Base-by-base conservation (phyloP, 768 basidiomycete genomes). In the Auricularia heimuer region DNA sequence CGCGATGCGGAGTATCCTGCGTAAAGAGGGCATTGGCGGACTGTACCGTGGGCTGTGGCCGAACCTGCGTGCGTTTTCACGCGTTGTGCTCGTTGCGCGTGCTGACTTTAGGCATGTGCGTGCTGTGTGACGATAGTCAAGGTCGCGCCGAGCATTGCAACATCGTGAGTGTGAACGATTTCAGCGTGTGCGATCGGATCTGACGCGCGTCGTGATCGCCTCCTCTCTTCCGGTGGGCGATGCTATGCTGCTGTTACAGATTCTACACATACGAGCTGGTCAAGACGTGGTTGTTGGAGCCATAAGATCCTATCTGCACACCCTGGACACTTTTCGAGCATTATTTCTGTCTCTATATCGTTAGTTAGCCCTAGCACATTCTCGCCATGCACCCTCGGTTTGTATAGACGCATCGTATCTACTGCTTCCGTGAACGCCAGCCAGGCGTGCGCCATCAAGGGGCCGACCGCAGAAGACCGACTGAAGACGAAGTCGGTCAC, bases 31-130 rank as follows among this genome's bases (percentile, higher is more conserved):
- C 3, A 65, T 89, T 11, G 74, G 72, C 56, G 92, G 92, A 47
- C 73, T 95, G 70, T 95, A 95, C 77, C 80, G 90, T 66, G 92
- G 92, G 6, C 77, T 94, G 35, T 94, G 92, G 92, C 90, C 91
- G 11, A 94, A 94, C 74, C 76, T 94, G 63, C 81, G 92, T 92
- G 76, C 77, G 90, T 82, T 33, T 65, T 36, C 60, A 42, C 39
- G 39, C 39, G 39, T 64, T 42, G 47, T 64, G 29, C 42, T 62
- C 44, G 35, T 56, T 66, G 64, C 60, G 65, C 36, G 64, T 54
- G 24, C 36, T 47, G 4, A 10, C 61, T 12, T 34, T 14, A 60
- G 61, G 56, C 64, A 62, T 65, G 34, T 61, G 54, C 45, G 63
- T 42, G 56, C 14, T 29, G 34, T 60, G 47, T 54, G 45, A 16